Conservation (phyloP, 2,329 filamentous ascomycete species). For the Aspergillus arachidicola region DNA sequence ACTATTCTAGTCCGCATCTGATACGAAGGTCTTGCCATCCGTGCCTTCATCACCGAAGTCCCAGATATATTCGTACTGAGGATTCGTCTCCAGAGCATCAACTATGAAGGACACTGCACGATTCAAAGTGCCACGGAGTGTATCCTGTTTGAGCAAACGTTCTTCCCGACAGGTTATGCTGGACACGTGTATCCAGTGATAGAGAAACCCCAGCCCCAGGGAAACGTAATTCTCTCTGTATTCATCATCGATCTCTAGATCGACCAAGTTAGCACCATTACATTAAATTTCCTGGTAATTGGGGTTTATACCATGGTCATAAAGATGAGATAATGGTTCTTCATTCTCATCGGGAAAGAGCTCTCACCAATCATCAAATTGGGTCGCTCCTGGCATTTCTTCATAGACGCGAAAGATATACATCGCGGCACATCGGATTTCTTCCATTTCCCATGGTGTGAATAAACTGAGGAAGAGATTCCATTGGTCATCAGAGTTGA, state of each 20-base stretch:
- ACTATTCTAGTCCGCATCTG: background rate
- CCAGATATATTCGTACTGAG: fast-evolving
- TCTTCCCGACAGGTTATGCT: background rate
- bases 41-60: background rate
- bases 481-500: too few relatives aligned
- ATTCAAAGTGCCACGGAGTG: background rate
- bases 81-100: background rate
- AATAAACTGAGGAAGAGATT: background rate
- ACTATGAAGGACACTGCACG: too few relatives aligned
- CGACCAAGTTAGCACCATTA: background rate
- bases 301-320: too few relatives aligned
- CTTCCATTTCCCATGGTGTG: background rate
- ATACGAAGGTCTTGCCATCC: background rate
- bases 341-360: background rate
- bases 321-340: background rate
- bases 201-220: background rate
- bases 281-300: background rate
- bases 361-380: background rate
- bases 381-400: background rate
- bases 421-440: background rate
- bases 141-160: background rate
- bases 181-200: background rate
- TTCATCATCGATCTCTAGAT: too few relatives aligned
- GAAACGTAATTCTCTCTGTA: too few relatives aligned
- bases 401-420: background rate